Percentiles rank a stretch among this genome's conserved stretches.
Evolutionary conservation across 1,284 basidiomycete genomes (phyloP).

Genomic region (Pseudozyma sp.): DNA sequence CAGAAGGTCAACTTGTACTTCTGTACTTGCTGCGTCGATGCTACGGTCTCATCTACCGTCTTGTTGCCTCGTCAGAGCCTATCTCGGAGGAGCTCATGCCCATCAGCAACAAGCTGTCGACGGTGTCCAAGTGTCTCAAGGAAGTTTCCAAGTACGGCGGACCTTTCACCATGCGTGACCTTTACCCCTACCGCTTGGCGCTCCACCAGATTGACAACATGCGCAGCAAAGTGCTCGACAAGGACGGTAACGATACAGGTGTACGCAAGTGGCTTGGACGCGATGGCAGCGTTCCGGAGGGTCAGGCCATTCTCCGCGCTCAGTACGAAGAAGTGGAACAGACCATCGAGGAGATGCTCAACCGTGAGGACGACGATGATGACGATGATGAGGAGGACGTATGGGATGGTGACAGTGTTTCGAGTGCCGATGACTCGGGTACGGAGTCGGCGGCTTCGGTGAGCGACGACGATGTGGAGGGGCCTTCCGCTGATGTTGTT

Average conservation of each 20-base stretch:
- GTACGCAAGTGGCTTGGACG: conserved; percentile 67
- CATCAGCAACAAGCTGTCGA: conserved; percentile 76
- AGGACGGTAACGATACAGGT: conserved; percentile 70
- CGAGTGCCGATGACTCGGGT: conserved; percentile 39
- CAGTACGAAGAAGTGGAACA: conserved; percentile 97
- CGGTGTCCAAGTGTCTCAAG: conserved; percentile 82
- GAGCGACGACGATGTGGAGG: conserved; percentile 40
- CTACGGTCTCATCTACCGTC: conserved; percentile 92
- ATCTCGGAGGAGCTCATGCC: conserved; percentile 99
- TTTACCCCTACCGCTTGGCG: conserved; percentile 97
- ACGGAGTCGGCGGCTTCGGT: conserved; percentile 39
- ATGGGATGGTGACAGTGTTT: conserved; percentile 43
- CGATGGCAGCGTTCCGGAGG: conserved; percentile 89
- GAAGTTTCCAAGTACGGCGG: conserved; percentile 98
- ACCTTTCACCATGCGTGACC: conserved; percentile 90
- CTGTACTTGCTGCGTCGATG: conserved; percentile 92
- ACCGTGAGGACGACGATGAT: conserved; percentile 66
- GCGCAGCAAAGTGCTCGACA: conserved; percentile 88
- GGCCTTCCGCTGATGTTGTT: conserved; percentile 42
- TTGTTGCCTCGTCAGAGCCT: conserved; percentile 96
- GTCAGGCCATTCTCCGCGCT: conserved; percentile 95
- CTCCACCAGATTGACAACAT: conserved; percentile 94
- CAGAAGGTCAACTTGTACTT: conserved; percentile 89
- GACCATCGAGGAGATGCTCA: conserved; percentile 76
- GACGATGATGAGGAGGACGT: conserved; percentile 62